phyloP scores from a whole-genome alignment of 805 yeast species.

The Hanseniaspora singularis region DNA sequence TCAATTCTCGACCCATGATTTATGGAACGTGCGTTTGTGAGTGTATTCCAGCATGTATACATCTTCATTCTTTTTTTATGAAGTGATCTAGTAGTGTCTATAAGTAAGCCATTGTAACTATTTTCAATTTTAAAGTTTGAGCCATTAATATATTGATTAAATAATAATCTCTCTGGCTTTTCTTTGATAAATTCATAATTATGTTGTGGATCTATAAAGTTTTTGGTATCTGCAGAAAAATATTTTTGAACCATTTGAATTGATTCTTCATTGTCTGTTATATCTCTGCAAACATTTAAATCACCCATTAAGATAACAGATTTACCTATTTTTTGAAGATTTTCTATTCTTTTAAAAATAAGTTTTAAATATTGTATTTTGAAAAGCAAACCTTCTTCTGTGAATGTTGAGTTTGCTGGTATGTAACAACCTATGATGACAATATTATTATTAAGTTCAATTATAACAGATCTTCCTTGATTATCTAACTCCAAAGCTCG shows the following conservation, averaged over 20 bases:
- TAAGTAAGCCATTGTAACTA: slow-evolving; percentile 35
- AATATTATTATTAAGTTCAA: slow-evolving; percentile 54
- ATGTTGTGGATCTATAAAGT: slow-evolving; percentile 29
- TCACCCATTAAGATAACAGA: slow-evolving; percentile 78
- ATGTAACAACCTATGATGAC: slow-evolving; percentile 66
- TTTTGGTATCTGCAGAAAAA: slow-evolving; percentile 23
- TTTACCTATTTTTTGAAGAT: slow-evolving; percentile 46
- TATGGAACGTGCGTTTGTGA: slow-evolving; percentile 59
- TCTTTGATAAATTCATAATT: slow-evolving; percentile 27
- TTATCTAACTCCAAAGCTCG: slow-evolving; percentile 44
- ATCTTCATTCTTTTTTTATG: slow-evolving; percentile 47
- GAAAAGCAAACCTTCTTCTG: slow-evolving; percentile 52
- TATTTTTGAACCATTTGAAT: slow-evolving; percentile 24
- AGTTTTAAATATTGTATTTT: slow-evolving; percentile 46
- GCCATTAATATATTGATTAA: slow-evolving; percentile 37
- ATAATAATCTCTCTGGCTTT: slow-evolving; percentile 32
- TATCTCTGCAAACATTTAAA: slow-evolving; percentile 66
- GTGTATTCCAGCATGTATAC: slow-evolving; percentile 89
- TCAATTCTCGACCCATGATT: slow-evolving; percentile 87
- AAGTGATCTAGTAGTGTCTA: slow-evolving; percentile 46
- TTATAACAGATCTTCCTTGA: slow-evolving; percentile 73
- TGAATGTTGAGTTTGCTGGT: slow-evolving; percentile 75
- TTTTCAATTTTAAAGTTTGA: slow-evolving; percentile 21
- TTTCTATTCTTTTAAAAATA: slow-evolving; percentile 50
- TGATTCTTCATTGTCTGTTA: slow-evolving; percentile 71